Evolutionary conservation across 257 asterid genomes (phyloP), one percentile per base, ranked within the genome.

Genomic region (Nemophila menziesii): DNA sequence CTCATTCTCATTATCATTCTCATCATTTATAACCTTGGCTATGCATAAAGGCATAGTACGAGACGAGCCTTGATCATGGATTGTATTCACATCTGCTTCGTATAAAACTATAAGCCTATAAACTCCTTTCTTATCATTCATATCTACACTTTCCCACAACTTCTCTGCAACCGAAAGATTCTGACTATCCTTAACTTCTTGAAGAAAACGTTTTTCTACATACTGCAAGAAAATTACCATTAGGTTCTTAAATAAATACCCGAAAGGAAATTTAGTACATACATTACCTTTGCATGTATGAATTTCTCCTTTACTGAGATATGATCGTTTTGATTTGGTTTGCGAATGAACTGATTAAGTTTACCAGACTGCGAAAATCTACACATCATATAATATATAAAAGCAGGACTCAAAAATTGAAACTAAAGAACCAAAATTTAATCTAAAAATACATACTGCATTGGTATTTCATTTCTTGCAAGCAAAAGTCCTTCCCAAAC

Each of bases 261-360:
- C 0, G 26, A 20, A 40, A 17, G 44, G 46, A 42, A 24, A 36
- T 13, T 21, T 22, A 44, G 39, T 18, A 44, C 29, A 38, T 19
- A 21, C 45, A 44, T 64, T 75, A 87, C 97, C 95, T 87, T 87
- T 54, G 86, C 92, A 48, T 78, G 61, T 60, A 87, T 83, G 74
- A 78, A 89, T 64, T 75, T 84, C 70, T 89, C 97, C 75, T 89
- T 89, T 19, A 74, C 66, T 18, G 95, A 78, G 61, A 83, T 89
- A 68, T 78, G 97, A 74, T 81, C 90, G 41, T 20, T 67, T 54
- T 63, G 77, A 48, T 63, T 68, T 33, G 97, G 93, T 70, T 79
- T 89, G 69, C 77, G 65, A 24, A 55, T 71, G 55, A 80, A 73
- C 57, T 76, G 78, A 56, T 57, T 80, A 83, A 57, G 67, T 58